Conservation (phyloP, 2,329 filamentous ascomycete genomes). For the Claviceps sp. region DNA sequence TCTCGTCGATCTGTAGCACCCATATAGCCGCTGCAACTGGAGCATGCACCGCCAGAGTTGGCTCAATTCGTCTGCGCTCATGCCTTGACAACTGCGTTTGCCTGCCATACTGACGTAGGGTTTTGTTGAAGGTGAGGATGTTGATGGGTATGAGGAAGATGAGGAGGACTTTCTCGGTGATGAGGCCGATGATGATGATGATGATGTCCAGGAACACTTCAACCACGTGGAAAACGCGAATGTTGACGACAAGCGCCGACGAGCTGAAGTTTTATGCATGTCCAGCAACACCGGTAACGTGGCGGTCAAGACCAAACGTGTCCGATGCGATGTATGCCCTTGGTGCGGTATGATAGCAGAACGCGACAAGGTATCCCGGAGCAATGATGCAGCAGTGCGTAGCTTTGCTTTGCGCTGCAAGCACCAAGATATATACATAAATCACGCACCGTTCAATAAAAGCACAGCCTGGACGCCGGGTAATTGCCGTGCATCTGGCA, state of each 20-base stretch:
- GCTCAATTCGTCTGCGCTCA: constrained; percentile 25
- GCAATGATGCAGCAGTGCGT: neutral
- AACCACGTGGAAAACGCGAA: constrained; percentile 4
- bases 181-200: neutral
- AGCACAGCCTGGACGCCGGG: too few relatives aligned
- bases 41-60: constrained; percentile 36
- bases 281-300: neutral
- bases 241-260: neutral
- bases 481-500: too few relatives aligned
- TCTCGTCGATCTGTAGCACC: constrained; percentile 35
- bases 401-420: too few relatives aligned
- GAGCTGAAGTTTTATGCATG: neutral
- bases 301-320: neutral
- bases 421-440: too few relatives aligned
- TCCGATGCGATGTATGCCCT: neutral
- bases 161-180: neutral
- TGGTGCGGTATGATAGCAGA: neutral
- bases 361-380: neutral
- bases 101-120: constrained; percentile 4
- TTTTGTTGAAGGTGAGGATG: neutral
- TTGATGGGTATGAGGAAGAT: constrained; percentile 2
- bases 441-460: too few relatives aligned
- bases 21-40: constrained; percentile 30
- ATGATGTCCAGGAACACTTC: neutral
- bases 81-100: constrained; percentile 17